phyloP scores from a whole-genome alignment of 768 basidiomycete genomes.

The Boletus rex-veris region DNA sequence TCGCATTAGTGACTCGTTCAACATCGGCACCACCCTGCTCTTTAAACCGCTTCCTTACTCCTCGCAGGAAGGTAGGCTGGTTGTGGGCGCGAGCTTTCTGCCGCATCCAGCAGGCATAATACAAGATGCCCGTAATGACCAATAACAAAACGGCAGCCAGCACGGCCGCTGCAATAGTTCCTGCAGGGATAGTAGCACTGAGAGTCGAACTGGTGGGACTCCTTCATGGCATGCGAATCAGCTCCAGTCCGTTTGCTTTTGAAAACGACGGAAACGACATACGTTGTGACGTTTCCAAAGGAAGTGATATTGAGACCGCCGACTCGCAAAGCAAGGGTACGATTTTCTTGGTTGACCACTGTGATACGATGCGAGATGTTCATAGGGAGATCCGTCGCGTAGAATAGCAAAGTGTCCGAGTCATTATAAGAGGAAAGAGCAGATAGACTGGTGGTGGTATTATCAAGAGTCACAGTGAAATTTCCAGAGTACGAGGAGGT shows the following conservation, averaged over 20 bases:
- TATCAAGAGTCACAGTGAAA: slow-evolving; percentile 57
- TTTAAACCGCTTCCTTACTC: neutral
- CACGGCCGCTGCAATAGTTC: slow-evolving; percentile 65
- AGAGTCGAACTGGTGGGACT: slow-evolving; percentile 15
- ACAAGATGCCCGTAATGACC: slow-evolving; percentile 41
- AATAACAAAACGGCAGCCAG: slow-evolving; percentile 55
- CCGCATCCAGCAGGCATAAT: slow-evolving; percentile 46
- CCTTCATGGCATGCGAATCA: slow-evolving; percentile 13
- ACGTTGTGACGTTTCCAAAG: slow-evolving; percentile 33
- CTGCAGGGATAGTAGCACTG: slow-evolving; percentile 36
- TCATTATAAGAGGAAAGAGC: slow-evolving; percentile 52
- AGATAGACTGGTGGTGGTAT: slow-evolving; percentile 44
- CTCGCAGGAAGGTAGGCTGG: neutral
- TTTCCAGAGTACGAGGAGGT: slow-evolving; percentile 55
- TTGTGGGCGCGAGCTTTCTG: slow-evolving; percentile 39
- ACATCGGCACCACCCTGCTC: slow-evolving; percentile 5
- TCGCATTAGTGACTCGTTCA: slow-evolving; percentile 7
- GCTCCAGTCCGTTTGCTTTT: neutral
- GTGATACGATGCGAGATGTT: slow-evolving; percentile 45
- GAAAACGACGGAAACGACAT: slow-evolving; percentile 15
- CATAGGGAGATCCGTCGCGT: slow-evolving; percentile 56
- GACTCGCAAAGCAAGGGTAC: slow-evolving; percentile 45
- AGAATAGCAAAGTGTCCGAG: slow-evolving; percentile 57
- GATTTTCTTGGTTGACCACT: slow-evolving; percentile 55
- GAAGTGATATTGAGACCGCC: slow-evolving; percentile 50